Percentiles rank a stretch among this genome's conserved stretches.
Conservation (phyloP, 768 basidiomycete genomes). For the Phaeotremella skinneri region DNA sequence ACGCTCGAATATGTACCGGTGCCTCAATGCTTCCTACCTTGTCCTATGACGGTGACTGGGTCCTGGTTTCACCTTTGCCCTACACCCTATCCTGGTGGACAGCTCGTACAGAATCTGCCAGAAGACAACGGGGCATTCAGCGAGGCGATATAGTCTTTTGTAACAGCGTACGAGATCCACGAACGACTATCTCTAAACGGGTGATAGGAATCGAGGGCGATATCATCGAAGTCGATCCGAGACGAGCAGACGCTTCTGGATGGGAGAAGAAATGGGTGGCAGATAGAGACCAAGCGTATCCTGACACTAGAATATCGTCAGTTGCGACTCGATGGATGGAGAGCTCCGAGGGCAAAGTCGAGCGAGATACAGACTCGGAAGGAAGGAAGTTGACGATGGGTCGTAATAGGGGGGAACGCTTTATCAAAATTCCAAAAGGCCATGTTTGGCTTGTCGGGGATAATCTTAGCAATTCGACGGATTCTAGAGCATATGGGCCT, state of each 20-base stretch:
- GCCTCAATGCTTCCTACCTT: slow-evolving; percentile 54
- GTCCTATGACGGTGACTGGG: slow-evolving; percentile 42
- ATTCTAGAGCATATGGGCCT: slow-evolving; percentile 91
- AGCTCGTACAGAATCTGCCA: slow-evolving; percentile 6
- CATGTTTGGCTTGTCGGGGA: slow-evolving; percentile 91
- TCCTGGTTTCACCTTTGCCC: slow-evolving; percentile 48
- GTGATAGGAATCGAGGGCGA: slow-evolving; percentile 88
- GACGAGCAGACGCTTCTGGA: slow-evolving; percentile 22
- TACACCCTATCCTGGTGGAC: slow-evolving; percentile 24
- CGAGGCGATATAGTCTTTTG: slow-evolving; percentile 77
- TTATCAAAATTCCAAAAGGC: slow-evolving; percentile 71
- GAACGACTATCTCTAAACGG: slow-evolving; percentile 76
- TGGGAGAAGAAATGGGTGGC: slow-evolving; percentile 21
- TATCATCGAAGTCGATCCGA: slow-evolving; percentile 79
- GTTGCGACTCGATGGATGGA: background rate
- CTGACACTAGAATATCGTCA: background rate
- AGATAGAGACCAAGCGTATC: background rate
- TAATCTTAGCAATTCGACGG: slow-evolving; percentile 75
- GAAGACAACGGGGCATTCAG: slow-evolving; percentile 25
- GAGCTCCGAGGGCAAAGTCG: background rate
- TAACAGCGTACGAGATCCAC: slow-evolving; percentile 67
- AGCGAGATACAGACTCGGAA: slow-evolving; percentile 16
- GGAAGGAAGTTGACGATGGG: slow-evolving; percentile 19
- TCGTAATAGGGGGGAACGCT: slow-evolving; percentile 57
- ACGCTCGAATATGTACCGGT: slow-evolving; percentile 45